A percentile compares a stretch with the other conserved stretches of the same genome.
Evolutionary conservation across 2,329 filamentous ascomycete species (phyloP).

Genomic region (Lachnellula occidentalis): DNA sequence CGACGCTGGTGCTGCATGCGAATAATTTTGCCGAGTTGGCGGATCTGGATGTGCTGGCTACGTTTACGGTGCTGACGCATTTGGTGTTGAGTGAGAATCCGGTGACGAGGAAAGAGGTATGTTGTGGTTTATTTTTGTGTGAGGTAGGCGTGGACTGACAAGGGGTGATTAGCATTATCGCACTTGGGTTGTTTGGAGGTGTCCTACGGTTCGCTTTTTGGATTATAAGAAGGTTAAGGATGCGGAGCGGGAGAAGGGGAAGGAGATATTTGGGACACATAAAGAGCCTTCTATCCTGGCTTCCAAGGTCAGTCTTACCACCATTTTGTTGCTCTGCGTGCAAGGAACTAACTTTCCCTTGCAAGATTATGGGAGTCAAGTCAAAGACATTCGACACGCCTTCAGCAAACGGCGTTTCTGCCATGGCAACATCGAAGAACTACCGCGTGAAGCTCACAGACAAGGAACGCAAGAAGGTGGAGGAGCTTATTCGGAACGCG

Average conservation of each 20-base stretch:
- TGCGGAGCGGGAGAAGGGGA: constrained; percentile 69
- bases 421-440: constrained; percentile 52
- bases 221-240: constrained; percentile 91
- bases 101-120: constrained; percentile 84
- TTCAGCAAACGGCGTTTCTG: constrained; percentile 40
- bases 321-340: no score
- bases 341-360: not conserved
- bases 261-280: constrained; percentile 75
- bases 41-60: constrained; percentile 75
- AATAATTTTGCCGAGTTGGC: constrained; percentile 81
- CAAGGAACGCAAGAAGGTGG: constrained; percentile 77
- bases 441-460: constrained; percentile 82
- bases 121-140: constrained; percentile 29
- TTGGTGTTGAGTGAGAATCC: constrained; percentile 82
- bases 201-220: constrained; percentile 79
- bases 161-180: constrained; percentile 69
- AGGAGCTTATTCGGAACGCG: constrained; percentile 82
- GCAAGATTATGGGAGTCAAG: constrained; percentile 75
- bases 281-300: constrained; percentile 77
- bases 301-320: constrained; percentile 49
- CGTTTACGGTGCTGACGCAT: constrained; percentile 68
- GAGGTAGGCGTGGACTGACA: not conserved
- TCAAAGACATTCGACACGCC: constrained; percentile 65
- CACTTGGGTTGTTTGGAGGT: constrained; percentile 84
- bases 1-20: constrained; percentile 72